These are phyloP conservation scores for Globisporangium spiculum DNA, from an alignment of 352 stramenopile species.

Conservation along the genomic window DNA sequence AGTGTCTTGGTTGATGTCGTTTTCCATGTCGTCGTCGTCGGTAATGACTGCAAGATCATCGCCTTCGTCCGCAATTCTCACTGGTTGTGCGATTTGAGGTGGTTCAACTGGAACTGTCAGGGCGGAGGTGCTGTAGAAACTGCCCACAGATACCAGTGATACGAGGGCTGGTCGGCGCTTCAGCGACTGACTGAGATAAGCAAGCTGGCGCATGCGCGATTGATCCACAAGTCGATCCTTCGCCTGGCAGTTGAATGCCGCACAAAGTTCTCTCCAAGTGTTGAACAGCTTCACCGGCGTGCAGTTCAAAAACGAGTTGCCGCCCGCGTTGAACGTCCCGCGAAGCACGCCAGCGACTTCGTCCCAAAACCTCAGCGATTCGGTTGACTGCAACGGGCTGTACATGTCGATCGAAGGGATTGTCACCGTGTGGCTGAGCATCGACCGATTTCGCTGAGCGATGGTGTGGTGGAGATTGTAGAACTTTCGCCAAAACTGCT, in stretches of 20 bases:
- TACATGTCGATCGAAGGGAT: constrained; percentile 22
- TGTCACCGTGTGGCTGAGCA: constrained; percentile 22
- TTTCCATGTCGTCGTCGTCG: constrained; percentile 12
- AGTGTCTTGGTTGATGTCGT: constrained; percentile 3
- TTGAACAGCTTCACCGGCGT: not conserved
- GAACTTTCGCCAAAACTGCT: constrained; percentile 18
- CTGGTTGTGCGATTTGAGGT: not conserved
- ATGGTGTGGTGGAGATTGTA: constrained; percentile 17
- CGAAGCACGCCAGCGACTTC: constrained; percentile 5
- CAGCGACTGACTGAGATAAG: constrained; percentile 5
- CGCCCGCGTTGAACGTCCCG: not conserved
- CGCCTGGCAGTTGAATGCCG: constrained; percentile 1
- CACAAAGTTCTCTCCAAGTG: not conserved
- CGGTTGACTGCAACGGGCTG: constrained; percentile 16
- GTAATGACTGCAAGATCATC: constrained; percentile 9
- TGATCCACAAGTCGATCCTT: not conserved
- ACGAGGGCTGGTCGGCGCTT: not conserved
- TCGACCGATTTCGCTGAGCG: constrained; percentile 18
- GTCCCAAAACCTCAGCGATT: constrained; percentile 19
- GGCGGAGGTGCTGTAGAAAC: not conserved
- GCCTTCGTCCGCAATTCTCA: constrained; percentile 15
- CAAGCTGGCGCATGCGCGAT: not conserved
- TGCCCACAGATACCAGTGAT: not conserved
- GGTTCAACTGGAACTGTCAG: not conserved
- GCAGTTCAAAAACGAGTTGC: not conserved